Conservation (phyloP, 257 asterid genomes). For the Echites panduratus region DNA sequence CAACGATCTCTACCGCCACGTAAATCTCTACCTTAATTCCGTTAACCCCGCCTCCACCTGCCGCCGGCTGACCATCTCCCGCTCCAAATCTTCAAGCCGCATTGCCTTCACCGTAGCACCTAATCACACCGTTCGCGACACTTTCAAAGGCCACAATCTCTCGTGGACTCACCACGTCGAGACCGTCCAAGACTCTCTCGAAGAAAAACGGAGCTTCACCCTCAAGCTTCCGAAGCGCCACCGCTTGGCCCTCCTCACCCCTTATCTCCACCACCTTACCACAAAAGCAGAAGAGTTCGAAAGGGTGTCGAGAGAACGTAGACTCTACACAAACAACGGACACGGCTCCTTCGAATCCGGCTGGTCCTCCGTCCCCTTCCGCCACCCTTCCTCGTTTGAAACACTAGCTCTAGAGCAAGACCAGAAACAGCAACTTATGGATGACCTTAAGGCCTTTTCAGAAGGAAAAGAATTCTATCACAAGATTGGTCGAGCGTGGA, state of each 20-base stretch:
- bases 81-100: constrained; percentile 36
- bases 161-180: constrained; percentile 52
- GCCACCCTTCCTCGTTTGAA: constrained; percentile 51
- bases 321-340: constrained; percentile 47
- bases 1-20: constrained; percentile 59
- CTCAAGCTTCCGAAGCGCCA: constrained; percentile 43
- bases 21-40: constrained; percentile 40
- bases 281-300: constrained; percentile 39
- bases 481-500: constrained; percentile 50
- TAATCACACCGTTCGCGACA: constrained; percentile 38
- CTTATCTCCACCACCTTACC: constrained; percentile 37
- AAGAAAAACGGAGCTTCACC: constrained; percentile 44
- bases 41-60: constrained; percentile 39
- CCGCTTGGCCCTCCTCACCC: constrained; percentile 21
- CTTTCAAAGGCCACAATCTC: constrained; percentile 33
- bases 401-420: constrained; percentile 55
- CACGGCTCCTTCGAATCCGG: constrained; percentile 43
- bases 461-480: constrained; percentile 37
- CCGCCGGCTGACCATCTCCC: constrained; percentile 47
- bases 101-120: constrained; percentile 49
- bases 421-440: constrained; percentile 27
- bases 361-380: constrained; percentile 52
- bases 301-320: constrained; percentile 37
- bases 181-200: constrained; percentile 34
- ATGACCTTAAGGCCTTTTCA: constrained; percentile 30